Percentiles rank a stretch among this genome's conserved stretches.
Evolutionary conservation across 2,329 filamentous ascomycete genomes (phyloP).

Genomic region (Aaosphaeria arxii): DNA sequence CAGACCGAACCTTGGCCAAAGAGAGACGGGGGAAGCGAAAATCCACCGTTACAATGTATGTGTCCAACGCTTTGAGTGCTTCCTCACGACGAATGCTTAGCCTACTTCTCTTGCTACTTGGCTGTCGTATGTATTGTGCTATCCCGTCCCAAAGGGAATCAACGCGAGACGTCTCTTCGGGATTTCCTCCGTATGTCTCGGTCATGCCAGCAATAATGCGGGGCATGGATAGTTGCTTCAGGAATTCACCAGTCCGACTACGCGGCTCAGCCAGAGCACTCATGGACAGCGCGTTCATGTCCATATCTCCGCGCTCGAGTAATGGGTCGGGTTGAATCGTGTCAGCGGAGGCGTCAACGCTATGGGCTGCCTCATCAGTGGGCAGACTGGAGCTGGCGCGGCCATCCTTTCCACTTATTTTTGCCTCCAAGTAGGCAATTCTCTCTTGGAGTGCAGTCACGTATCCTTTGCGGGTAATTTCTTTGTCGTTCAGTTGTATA

Average conservation of each 20-base stretch:
- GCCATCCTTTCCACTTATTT: background rate
- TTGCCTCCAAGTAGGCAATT: background rate
- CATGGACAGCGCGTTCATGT: background rate
- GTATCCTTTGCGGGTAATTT: slow-evolving; percentile 1
- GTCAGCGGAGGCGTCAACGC: background rate
- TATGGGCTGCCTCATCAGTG: background rate
- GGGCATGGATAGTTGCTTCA: background rate
- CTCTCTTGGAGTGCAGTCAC: background rate
- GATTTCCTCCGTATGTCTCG: background rate
- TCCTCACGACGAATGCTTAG: background rate
- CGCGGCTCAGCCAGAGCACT: background rate
- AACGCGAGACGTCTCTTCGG: background rate
- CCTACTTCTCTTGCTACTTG: background rate
- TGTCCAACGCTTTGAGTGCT: background rate
- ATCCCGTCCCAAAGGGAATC: background rate
- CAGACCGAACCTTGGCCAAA: background rate
- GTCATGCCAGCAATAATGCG: background rate
- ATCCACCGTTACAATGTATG: background rate
- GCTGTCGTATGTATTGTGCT: background rate
- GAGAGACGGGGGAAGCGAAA: background rate
- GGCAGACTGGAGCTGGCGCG: background rate
- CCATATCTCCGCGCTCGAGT: background rate
- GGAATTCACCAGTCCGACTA: background rate
- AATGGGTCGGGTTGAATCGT: background rate
- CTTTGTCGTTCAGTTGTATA: background rate